Evolutionary conservation across 2,329 filamentous ascomycete species (phyloP), one percentile per base, ranked within the genome.

Genomic region (Paraconiothyrium brasiliense): DNA sequence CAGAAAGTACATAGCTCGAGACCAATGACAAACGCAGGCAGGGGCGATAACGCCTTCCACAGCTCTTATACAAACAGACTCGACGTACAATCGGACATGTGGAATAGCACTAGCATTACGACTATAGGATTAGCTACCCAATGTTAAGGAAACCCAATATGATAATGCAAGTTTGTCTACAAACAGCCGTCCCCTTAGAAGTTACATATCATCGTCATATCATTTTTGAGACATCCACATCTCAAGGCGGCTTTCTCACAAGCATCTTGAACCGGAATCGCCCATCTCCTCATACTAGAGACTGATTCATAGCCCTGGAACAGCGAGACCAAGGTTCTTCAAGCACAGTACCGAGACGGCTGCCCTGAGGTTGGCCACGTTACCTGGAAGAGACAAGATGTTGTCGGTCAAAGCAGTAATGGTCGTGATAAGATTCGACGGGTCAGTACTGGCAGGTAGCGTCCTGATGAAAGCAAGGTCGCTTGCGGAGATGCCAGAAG

Each of bases 381-480:
- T 66, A 2, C 64, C 66, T 0, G 66, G 59, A 20, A 68, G 30
- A 3, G 49, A 50, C 34, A 67, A 22, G 13, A 70, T 49, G 34
- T 64, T 63, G 30, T 68, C 63, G 3, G 59, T 27, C 1, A 67
- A 47, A 0, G 14, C 59, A 48, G 60, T 61, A 27, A 67, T 63
- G 2, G 64, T 68, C 5, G 57, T 58, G 44, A 67, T 58, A 27
- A 70, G 49, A 34, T 67, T 65, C 4, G 54, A 41, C 13, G 60
- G 61, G 49, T 70, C 66, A 1, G 60, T 24, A 39, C 51, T 55
- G 5, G 49, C 43, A 8, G 64, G 64, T 2, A 70, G 57, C 7
- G 49, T 52, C 59, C 60, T 68, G 22, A 70, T 41, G 60, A 70
- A 62, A 10, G 51, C 49, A 9, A 67, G 55, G 46, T 68, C 66